Evolutionary conservation across 2,329 filamentous ascomycete genomes (phyloP), one percentile per base, ranked within the genome.

Genomic region (Pseudogymnoascus sp.): DNA sequence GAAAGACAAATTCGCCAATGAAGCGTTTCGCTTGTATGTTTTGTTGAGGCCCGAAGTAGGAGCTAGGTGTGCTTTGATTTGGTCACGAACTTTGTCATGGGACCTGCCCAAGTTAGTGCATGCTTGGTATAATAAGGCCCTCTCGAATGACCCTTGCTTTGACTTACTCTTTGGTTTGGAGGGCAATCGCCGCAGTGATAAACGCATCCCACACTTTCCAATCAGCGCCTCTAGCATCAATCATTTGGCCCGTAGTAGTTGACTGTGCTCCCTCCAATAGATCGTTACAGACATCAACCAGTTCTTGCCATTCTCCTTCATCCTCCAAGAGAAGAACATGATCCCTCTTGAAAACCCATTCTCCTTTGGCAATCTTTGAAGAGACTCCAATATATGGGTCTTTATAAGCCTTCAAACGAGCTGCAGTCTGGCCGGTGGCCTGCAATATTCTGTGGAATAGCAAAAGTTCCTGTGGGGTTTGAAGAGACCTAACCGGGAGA

Each of bases 191-290:
- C 10, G 73, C 72, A 23, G 63, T 60, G 37, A 74, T 68, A 41
- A 70, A 72, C 4, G 69, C 68, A 43, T 71, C 64, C 73, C 73
- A 75, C 3, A 75, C 71, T 19, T 70, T 64, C 72, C 71, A 75
- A 54, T 75, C 73, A 65, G 70, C 68, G 36, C 73, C 68, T 61
- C 68, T 65, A 41, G 70, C 62, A 62, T 75, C 72, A 10, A 68
- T 21, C 34, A 74, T 65, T 25, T 71, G 62, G 2, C 70, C 69
- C 23, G 65, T 65, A 6, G 66, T 63, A 64, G 69, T 71, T 19
- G 71, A 71, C 2, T 73, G 70, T 36, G 73, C 69, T 51, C 71
- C 66, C 36, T 67, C 66, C 11, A 75, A 69, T 41, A 75, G 66
- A 16, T 34, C 23, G 14, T 65, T 63, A 21, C 69, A 70, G 13